Conservation (phyloP, 805 yeast genomes). For the Tetrapisispora taiwanensis region DNA sequence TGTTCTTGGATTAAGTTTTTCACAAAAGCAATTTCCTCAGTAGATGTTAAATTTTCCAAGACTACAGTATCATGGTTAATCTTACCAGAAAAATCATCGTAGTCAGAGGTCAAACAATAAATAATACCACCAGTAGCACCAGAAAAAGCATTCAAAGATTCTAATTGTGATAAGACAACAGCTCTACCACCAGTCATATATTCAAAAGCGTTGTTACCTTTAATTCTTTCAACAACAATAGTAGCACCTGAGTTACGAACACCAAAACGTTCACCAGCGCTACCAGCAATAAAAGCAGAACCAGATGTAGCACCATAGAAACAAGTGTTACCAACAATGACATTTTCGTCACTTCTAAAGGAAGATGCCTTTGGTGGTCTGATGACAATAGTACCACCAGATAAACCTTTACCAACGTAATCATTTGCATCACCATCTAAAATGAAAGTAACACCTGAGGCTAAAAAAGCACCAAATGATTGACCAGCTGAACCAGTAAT, state of each 20-base stretch:
- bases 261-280: conserved; percentile 97
- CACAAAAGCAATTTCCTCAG: conserved; percentile 86
- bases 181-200: conserved; percentile 99
- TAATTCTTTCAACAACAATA: conserved; percentile 85
- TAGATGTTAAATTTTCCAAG: conserved; percentile 65
- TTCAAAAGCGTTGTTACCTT: conserved; percentile 98
- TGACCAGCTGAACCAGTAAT: conserved; percentile 94
- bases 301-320: conserved; percentile 97
- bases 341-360: conserved; percentile 92
- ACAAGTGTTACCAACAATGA: conserved; percentile 93
- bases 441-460: conserved; percentile 91
- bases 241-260: conserved; percentile 98
- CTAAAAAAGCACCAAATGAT: conserved; percentile 95
- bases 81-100: conserved; percentile 71
- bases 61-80: conserved; percentile 79
- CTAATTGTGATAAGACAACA: conserved; percentile 82
- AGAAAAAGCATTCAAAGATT: conserved; percentile 77
- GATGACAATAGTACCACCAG: conserved; percentile 89
- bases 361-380: conserved; percentile 79
- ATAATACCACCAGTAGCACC: conserved; percentile 99
- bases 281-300: conserved; percentile 85
- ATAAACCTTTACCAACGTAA: conserved; percentile 93
- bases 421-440: conserved; percentile 97
- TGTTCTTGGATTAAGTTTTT: conserved; percentile 92
- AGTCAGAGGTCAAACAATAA: conserved; percentile 85